Conservation (phyloP, 345 rosid genomes). For the Cardiospermum halicacabum region DNA sequence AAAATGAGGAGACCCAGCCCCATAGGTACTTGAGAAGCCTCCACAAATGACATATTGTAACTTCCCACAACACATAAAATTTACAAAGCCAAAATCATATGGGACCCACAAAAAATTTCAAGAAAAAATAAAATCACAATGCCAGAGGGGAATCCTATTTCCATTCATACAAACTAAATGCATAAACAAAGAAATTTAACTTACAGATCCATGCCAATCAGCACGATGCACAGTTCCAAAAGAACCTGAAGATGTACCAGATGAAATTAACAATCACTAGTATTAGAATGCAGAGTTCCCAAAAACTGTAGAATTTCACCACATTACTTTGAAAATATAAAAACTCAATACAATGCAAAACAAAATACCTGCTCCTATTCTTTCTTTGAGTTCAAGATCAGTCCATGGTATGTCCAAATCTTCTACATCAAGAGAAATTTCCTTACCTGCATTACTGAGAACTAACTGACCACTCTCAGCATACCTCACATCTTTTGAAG, state of each 20-base stretch:
- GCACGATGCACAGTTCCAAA: constrained; percentile 99
- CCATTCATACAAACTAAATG: neutral
- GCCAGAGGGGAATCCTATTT: neutral
- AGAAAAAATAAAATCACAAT: neutral
- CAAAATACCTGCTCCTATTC: constrained; percentile 94
- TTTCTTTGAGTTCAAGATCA: constrained; percentile 86
- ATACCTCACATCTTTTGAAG: constrained; percentile 36
- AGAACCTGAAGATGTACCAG: constrained; percentile 71
- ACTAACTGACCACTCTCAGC: constrained; percentile 34
- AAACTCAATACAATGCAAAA: constrained; percentile 1
- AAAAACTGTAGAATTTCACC: constrained; percentile 3
- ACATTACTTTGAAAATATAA: neutral
- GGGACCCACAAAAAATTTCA: neutral
- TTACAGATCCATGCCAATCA: constrained; percentile 99
- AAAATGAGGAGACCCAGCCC: neutral
- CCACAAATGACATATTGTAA: neutral
- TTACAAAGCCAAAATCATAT: neutral
- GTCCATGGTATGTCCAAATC: constrained; percentile 89
- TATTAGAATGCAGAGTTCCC: constrained; percentile 8
- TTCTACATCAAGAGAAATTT: constrained; percentile 66
- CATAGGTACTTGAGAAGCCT: neutral
- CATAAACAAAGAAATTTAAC: constrained; percentile 18
- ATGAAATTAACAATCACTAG: constrained; percentile 20
- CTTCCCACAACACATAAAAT: neutral
- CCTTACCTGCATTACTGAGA: constrained; percentile 42